Evolutionary conservation across 257 asterid genomes (phyloP), one percentile per base, ranked within the genome.

Genomic region (Forsythia viridissima): DNA sequence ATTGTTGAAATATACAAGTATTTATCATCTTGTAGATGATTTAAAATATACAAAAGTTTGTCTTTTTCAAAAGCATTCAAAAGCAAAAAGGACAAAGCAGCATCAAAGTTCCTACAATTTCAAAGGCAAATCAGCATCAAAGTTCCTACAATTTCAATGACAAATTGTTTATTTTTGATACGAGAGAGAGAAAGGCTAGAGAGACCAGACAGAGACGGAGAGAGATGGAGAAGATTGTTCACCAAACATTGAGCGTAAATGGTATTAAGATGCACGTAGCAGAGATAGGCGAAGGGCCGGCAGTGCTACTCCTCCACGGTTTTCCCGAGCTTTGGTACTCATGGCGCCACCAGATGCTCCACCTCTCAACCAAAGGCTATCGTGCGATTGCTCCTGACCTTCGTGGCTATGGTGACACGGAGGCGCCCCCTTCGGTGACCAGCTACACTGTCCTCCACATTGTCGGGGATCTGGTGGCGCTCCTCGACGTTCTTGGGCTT

Each of bases 291-390:
- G 30, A 79, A 69, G 81, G 88, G 36, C 85, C 81, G 2, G 55
- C 81, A 18, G 84, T 87, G 51, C 84, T 84, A 10, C 80, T 84
- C 80, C 55, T 87, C 44, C 90, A 87, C 75, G 90, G 90, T 52
- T 84, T 87, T 72, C 90, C 90, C 0, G 88, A 87, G 75, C 82
- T 86, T 3, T 86, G 88, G 90, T 86, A 84, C 82, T 84, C 90
- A 18, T 86, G 90, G 88, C 88, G 87, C 70, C 88, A 87, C 86
- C 90, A 87, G 40, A 84, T 87, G 80, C 61, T 80, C 15, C 74
- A 75, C 81, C 82, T 84, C 82, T 79, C 90, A 5, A 44, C 51
- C 41, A 79, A 74, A 42, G 90, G 90, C 5, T 87, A 82, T 80
- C 84, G 87, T 30, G 80, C 87, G 24, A 76, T 84, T 20, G 88